Base-by-base conservation (phyloP, 2,329 filamentous ascomycete species). In the Penicillium sp. region DNA sequence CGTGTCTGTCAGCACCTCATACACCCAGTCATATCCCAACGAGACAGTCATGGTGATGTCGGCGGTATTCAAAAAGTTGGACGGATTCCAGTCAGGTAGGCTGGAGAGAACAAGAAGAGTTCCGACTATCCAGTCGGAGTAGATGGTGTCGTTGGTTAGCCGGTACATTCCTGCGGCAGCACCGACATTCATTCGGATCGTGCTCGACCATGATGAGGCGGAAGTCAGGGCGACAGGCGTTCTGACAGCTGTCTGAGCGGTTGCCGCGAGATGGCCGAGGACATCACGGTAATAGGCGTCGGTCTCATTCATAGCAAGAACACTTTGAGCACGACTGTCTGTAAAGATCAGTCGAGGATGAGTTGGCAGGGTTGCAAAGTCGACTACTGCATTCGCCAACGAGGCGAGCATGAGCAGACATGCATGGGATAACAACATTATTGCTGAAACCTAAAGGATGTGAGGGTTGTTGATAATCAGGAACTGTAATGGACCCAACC, bases 21-120 rank as follows among this genome's bases (percentile, higher is more conserved):
- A 50, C 48, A 50, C 48, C 48, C 48, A 50, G 48, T 50, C 48
- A 17, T 50, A 50, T 23, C 48, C 48, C 19, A 50, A 23, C 8
- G 48, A 50, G 21, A 50, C 48, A 11, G 48, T 50, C 48, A 50
- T 30, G 11, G 48, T 50, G 21, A 50, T 50, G 30, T 50, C 48
- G 3, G 48, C 48, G 0, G 48, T 50, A 26, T 30, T 50, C 11
- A 50, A 15, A 30, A 50, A 50, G 13, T 30, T 50, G 9, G 21
- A 30, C 26, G 48, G 48, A 15, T 50, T 30, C 48, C 48, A 50
- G 21, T 50, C 48, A 5, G 48, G 3, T 7, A 50, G 48, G 30
- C 11, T 13, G 48, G 21, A 23, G 15, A 50, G 8, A 2, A 29
- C 30, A 23, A 50, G 21, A 1, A 50, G 26, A 1, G 48, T 30